Conservation (phyloP, 1,284 basidiomycete species). For the Thecaphora frezii region DNA sequence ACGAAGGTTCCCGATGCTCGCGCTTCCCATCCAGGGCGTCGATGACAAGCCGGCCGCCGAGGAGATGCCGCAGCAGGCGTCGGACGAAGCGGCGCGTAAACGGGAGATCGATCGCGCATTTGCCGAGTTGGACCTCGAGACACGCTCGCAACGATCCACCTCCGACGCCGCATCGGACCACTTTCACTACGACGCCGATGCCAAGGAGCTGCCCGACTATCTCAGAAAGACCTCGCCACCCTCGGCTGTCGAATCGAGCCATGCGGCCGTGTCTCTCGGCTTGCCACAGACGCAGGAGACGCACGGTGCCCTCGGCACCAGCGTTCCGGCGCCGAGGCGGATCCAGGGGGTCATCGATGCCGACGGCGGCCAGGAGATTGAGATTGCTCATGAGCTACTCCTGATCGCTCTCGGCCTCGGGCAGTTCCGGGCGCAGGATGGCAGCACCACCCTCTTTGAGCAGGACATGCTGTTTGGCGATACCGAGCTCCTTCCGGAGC, state of each 20-base stretch:
- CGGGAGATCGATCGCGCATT: constrained; percentile 3
- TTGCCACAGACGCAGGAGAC: not conserved
- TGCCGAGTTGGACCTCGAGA: constrained; percentile 6
- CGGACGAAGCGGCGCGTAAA: not conserved
- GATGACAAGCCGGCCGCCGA: constrained; percentile 10
- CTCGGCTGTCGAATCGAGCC: too few species aligned
- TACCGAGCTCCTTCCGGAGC: constrained; percentile 16
- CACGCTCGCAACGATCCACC: not conserved
- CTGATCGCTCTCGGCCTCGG: constrained; percentile 49
- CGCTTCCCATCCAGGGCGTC: constrained; percentile 31
- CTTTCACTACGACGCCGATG: constrained; percentile 40
- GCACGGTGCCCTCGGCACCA: not conserved
- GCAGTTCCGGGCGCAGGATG: constrained; percentile 46
- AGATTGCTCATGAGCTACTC: constrained; percentile 44
- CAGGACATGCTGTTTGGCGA: constrained; percentile 45
- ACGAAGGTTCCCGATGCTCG: constrained; percentile 25
- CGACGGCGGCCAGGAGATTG: constrained; percentile 26
- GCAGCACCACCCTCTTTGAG: constrained; percentile 43
- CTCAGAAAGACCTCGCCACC: too few species aligned
- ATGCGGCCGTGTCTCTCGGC: too few species aligned
- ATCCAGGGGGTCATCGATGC: constrained; percentile 28
- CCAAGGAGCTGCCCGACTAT: constrained; percentile 31
- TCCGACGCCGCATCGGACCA: constrained; percentile 15
- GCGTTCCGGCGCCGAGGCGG: constrained; percentile 8
- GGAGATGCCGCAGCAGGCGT: too few species aligned